phyloP scores from a whole-genome alignment of 495 filamentous ascomycete species.

The Chaetomium tenue region DNA sequence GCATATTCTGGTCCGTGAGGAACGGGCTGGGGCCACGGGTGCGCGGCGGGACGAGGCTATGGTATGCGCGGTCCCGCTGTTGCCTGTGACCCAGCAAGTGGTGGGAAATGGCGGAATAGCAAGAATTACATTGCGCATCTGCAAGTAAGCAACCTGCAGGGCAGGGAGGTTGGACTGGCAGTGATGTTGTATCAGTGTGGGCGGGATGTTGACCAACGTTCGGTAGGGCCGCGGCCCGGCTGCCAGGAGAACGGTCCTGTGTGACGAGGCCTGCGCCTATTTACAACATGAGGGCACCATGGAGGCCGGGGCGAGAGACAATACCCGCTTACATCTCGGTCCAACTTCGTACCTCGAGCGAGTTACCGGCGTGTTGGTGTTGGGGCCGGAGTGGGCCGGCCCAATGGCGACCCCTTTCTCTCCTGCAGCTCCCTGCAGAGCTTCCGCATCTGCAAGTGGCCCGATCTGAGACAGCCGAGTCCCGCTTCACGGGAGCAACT shows the following conservation, averaged over 20 bases:
- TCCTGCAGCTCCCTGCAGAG: constrained; percentile 7
- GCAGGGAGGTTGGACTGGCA: neutral
- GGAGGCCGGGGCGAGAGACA: neutral
- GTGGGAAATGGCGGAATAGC: constrained; percentile 18
- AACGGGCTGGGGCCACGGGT: neutral
- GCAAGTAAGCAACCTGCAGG: constrained; percentile 9
- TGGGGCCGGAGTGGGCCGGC: neutral
- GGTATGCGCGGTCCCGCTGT: neutral
- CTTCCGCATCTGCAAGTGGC: constrained; percentile 2
- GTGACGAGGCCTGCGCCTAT: constrained; percentile 1
- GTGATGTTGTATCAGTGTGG: neutral
- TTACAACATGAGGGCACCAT: neutral
- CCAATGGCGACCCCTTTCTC: neutral
- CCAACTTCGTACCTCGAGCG: neutral
- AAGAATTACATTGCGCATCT: constrained; percentile 3
- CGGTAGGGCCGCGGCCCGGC: constrained; percentile 6
- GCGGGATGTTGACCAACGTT: constrained; percentile 2
- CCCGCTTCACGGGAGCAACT: constrained; percentile 4
- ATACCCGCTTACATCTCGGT: neutral
- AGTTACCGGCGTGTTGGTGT: neutral
- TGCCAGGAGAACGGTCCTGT: constrained; percentile 12
- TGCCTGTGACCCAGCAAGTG: constrained; percentile 5
- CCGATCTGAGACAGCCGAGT: constrained; percentile 12
- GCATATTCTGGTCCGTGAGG: neutral
- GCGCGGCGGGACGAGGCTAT: constrained; percentile 18